Base-by-base conservation (phyloP, 163 green algal genomes). In the Scenedesmus sp. region DNA sequence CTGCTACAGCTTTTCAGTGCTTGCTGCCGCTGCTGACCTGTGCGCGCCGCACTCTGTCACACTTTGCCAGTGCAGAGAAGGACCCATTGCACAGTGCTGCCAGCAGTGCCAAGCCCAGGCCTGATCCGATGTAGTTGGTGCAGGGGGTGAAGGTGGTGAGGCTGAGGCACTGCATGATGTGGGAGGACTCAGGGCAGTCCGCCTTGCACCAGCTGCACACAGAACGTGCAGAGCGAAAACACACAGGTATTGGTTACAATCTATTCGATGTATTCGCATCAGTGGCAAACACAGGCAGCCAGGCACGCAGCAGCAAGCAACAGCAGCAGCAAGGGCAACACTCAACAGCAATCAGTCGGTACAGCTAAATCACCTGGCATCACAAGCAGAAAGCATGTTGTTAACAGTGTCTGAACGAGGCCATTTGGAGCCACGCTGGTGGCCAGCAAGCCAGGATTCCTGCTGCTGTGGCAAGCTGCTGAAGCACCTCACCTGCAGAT, bases 1-100 rank as follows among this genome's bases (percentile, higher is more conserved):
- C 73, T 55, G 18, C 73, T 82, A n/a, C 73, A 46, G 73, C 18
- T 82, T 20, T n/a, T 55, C 8, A 55, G 73, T 82, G 46, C 8
- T n/a, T 62, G 34, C 8, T 60, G 54, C 54, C 34, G 81, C 15
- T 7, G 5, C 56, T 88, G 6, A 88, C 83, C 23, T 88, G 56
- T 23, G 83, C 83, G 1, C 12, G n/a, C 23, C 83, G 57, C 8
- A 88, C 83, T 74, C 57, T 12, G 2, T 52, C n/a, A 16, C 56
- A 76, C 57, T 88, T 88, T 1, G 83, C 83, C 16, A 88, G 66
- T n/a, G 57, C 83, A 10, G 83, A 59, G 23, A 88, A 88, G 57
- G 54, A 74, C 23, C 83, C 83, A 66, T 88, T 88, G 23, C 83
- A 88, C 1, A 88, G 2, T 13, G 83, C 83, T 26, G 83, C 57